Base-by-base conservation (phyloP, 2,329 filamentous ascomycete genomes). In the Ophiosphaerella narmari region DNA sequence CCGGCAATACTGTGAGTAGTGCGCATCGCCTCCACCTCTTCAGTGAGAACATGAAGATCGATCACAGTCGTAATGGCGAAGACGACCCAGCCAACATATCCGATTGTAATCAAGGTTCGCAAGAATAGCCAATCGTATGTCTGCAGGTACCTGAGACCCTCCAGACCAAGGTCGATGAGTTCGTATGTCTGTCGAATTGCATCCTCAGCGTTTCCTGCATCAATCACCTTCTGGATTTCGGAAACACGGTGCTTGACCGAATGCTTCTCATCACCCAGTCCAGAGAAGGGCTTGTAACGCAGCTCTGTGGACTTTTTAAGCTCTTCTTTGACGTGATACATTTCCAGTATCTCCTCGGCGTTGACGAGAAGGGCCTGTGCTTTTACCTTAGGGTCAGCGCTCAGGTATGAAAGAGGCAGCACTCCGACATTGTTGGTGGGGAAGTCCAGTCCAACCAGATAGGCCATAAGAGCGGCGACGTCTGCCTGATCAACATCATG, bases 121-220 rank as follows among this genome's bases (percentile, higher is more conserved):
- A 99, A 77, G 75, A 99, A 99, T 2, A 99, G 80, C 94, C 94
- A 99, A 76, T 99, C 94, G 66, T 99, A 99, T 0, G 92, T 99
- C 74, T 99, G 94, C 23, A 99, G 81, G 71, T 99, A 99, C 43
- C 94, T 85, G 52, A 99, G 78, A 7, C 94, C 94, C 54, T 91
- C 83, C 1, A 99, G 80, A 1, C 86, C 88, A 43, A 90, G 76
- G 51, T 88, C 82, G 52, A 97, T 89, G 12, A 99, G 79, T 24
- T 86, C 83, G 36, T 88, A 86, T 1, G 90, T 91, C 63, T 89
- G 83, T 49, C 85, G 79, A 61, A 97, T 96, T 1, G 93, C 90
- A 60, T 90, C 83, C 48, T 93, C 86, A 57, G 86, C 86, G 39
- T 83, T 79, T 7, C 83, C 86, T 8, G 75, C 74, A 12, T 84